A percentile compares a stretch with the other conserved stretches of the same genome.
Evolutionary conservation across 805 yeast genomes (phyloP).

Genomic region (Schizosaccharomyces pombe): DNA sequence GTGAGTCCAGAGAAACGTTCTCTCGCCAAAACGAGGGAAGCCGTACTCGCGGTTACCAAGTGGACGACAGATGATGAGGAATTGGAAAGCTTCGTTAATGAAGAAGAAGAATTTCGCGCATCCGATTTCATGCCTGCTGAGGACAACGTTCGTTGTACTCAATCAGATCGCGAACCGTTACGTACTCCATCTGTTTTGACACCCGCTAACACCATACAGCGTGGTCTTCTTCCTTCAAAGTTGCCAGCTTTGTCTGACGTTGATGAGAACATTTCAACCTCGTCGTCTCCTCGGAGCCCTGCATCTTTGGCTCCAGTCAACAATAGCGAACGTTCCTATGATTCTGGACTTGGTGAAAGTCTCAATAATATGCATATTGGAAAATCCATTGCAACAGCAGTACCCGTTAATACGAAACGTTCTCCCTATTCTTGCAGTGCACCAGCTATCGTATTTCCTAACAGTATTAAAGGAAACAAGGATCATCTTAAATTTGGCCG

Average conservation of each 20-base stretch:
- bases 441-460: slow-evolving; percentile 7
- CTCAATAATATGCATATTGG: neutral
- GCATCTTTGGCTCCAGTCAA: neutral
- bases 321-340: neutral
- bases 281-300: neutral
- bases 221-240: neutral
- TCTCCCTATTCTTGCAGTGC: slow-evolving; percentile 1
- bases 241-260: neutral
- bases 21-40: slow-evolving; percentile 33
- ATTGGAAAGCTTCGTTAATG: slow-evolving; percentile 18
- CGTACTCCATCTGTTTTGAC: slow-evolving; percentile 14
- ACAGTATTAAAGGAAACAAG: slow-evolving; percentile 7
- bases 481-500: slow-evolving; percentile 13
- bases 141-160: slow-evolving; percentile 10
- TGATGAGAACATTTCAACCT: neutral
- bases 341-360: slow-evolving; percentile 2
- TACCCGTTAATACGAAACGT: neutral
- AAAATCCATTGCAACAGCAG: neutral
- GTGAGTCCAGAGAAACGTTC: slow-evolving; percentile 74
- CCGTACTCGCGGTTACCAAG: slow-evolving; percentile 33
- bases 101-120: slow-evolving; percentile 5
- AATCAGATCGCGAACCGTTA: slow-evolving; percentile 14
- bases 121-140: slow-evolving; percentile 2
- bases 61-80: slow-evolving; percentile 71
- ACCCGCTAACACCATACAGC: slow-evolving; percentile 1